Percentiles rank a stretch among this genome's conserved stretches.
phyloP scores from a whole-genome alignment of 2,329 filamentous ascomycete species.

The Dactylellina sp. region DNA sequence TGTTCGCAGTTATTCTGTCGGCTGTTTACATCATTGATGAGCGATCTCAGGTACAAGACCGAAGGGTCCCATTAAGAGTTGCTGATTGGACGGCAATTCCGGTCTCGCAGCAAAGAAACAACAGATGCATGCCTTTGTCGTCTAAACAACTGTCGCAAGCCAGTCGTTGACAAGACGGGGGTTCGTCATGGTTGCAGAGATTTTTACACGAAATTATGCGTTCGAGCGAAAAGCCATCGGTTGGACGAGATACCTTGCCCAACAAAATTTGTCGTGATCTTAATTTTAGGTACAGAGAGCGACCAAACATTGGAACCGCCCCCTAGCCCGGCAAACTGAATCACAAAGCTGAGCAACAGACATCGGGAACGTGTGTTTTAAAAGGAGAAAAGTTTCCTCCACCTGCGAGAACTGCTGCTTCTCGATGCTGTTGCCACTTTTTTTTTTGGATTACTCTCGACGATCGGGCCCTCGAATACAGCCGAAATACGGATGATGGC shows the following conservation, averaged over 20 bases:
- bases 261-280: constrained; percentile 55
- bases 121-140: constrained; percentile 10
- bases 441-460: constrained; percentile 14
- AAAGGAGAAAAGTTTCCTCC: constrained; percentile 28
- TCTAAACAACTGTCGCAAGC: constrained; percentile 8
- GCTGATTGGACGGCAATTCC: constrained; percentile 25
- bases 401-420: neutral
- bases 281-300: constrained; percentile 47
- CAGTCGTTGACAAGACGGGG: constrained; percentile 9
- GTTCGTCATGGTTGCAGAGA: constrained; percentile 23
- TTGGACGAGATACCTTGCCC: constrained; percentile 50
- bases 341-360: constrained; percentile 10
- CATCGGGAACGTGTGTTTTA: too few relatives aligned
- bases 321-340: constrained; percentile 22
- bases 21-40: constrained; percentile 21
- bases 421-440: constrained; percentile 1
- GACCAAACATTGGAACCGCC: constrained; percentile 26
- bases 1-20: neutral
- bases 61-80: neutral
- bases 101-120: neutral
- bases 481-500: constrained; percentile 40
- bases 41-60: constrained; percentile 10
- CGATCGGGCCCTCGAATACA: constrained; percentile 42
- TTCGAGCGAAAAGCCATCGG: constrained; percentile 47
- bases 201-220: constrained; percentile 46